Conservation (phyloP, 1,284 basidiomycete species). For the Leccinum fuscescens region DNA sequence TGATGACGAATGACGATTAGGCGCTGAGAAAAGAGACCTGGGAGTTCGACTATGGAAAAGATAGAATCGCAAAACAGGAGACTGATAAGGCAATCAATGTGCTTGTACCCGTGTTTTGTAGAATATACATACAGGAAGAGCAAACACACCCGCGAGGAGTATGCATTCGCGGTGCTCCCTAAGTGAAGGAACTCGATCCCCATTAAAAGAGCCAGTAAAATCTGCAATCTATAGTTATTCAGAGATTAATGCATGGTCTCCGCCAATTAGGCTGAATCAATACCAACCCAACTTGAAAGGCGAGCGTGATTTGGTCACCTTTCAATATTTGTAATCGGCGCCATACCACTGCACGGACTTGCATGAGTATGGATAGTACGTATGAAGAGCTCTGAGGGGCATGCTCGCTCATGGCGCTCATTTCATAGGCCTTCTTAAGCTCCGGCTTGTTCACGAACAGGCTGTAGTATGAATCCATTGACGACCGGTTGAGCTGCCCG, state of each 20-base stretch:
- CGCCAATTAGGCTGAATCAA: background rate
- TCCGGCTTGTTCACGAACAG: slow-evolving; percentile 36
- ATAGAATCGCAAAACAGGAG: slow-evolving; percentile 26
- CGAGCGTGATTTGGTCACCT: slow-evolving; percentile 54
- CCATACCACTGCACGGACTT: slow-evolving; percentile 59
- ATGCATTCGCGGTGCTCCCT: slow-evolving; percentile 57
- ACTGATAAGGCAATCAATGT: slow-evolving; percentile 22
- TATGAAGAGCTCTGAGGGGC: slow-evolving; percentile 51
- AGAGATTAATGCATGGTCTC: background rate
- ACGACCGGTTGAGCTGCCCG: slow-evolving; percentile 30
- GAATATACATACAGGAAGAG: slow-evolving; percentile 60
- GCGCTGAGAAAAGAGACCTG: slow-evolving; percentile 48
- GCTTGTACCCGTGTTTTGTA: slow-evolving; percentile 35
- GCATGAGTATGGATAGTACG: slow-evolving; percentile 52
- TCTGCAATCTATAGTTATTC: slow-evolving; percentile 4
- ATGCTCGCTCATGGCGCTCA: slow-evolving; percentile 50
- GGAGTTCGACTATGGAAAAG: slow-evolving; percentile 33
- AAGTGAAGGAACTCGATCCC: slow-evolving; percentile 74
- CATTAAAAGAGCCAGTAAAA: slow-evolving; percentile 62
- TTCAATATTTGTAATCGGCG: slow-evolving; percentile 63
- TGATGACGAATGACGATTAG: slow-evolving; percentile 55
- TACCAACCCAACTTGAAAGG: slow-evolving; percentile 40
- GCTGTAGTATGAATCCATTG: slow-evolving; percentile 29
- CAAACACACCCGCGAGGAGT: slow-evolving; percentile 73
- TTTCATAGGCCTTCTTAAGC: slow-evolving; percentile 45